A percentile compares a stretch with the other conserved stretches of the same genome.
phyloP scores from a whole-genome alignment of 163 green algal genomes.

The Scenedesmus sp. region DNA sequence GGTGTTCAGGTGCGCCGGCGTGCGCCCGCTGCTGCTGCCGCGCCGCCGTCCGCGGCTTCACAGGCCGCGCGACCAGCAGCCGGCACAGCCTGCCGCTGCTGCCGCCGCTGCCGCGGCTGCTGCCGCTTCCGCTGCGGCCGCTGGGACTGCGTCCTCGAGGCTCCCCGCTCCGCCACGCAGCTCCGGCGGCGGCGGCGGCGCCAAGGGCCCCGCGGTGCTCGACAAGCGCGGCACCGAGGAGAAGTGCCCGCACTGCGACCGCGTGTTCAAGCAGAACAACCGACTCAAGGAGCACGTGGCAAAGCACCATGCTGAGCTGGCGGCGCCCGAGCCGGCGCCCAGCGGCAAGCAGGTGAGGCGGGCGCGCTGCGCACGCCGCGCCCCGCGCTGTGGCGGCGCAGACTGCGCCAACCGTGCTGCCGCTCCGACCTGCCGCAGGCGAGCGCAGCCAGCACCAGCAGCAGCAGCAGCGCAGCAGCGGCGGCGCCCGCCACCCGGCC shows the following conservation, averaged over 20 bases:
- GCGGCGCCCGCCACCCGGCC: background rate
- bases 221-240: conserved; percentile 90
- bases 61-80: conserved; percentile 45
- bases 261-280: conserved; percentile 86
- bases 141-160: background rate
- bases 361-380: background rate
- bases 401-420: conserved; percentile 7
- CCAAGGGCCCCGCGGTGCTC: conserved; percentile 80
- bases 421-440: background rate
- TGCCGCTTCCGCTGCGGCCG: background rate
- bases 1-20: no score
- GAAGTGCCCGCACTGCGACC: conserved; percentile 89
- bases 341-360: background rate
- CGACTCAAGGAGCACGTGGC: conserved; percentile 83
- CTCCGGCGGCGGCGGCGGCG: conserved; percentile 78
- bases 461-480: conserved; percentile 27
- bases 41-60: no score
- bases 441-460: conserved; percentile 7
- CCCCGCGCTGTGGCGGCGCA: background rate
- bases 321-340: conserved; percentile 7
- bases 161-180: conserved; percentile 47
- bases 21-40: no score
- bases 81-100: conserved; percentile 3
- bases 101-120: background rate
- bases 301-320: conserved; percentile 67